Evolutionary conservation across 2,329 filamentous ascomycete genomes (phyloP).

Genomic region (Orbilia oligospora): DNA sequence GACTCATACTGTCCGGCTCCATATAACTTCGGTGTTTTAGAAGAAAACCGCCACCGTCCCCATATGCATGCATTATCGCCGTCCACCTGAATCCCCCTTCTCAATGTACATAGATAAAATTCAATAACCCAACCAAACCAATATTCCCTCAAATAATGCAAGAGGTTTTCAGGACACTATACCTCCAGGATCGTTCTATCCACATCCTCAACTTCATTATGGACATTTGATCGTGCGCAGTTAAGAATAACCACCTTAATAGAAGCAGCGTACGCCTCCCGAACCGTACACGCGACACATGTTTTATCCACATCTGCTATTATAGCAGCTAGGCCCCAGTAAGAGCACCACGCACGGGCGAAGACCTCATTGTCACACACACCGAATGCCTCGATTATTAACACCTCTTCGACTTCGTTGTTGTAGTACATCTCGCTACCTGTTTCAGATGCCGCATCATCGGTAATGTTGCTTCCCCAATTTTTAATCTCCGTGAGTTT

Average conservation of each 20-base stretch:
- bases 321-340: constrained; percentile 80
- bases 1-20: not conserved
- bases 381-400: constrained; percentile 81
- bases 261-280: constrained; percentile 81
- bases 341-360: constrained; percentile 81
- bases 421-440: constrained; percentile 65
- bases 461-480: constrained; percentile 71
- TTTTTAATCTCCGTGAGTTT: constrained; percentile 77
- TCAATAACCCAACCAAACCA: constrained; percentile 4
- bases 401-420: constrained; percentile 75
- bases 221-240: constrained; percentile 65
- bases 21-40: not conserved
- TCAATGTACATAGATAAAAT: constrained; percentile 20
- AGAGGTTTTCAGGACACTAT: not conserved
- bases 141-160: not conserved
- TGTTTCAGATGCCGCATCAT: constrained; percentile 60
- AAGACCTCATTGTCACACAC: constrained; percentile 82
- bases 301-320: constrained; percentile 79
- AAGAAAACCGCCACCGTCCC: constrained; percentile 7
- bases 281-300: constrained; percentile 80
- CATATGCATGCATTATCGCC: constrained; percentile 13
- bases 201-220: constrained; percentile 70
- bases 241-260: constrained; percentile 79
- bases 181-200: constrained; percentile 69
- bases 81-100: constrained; percentile 9